Base-by-base conservation (phyloP, 1,284 basidiomycete genomes). In the Gomphus bonarii region DNA sequence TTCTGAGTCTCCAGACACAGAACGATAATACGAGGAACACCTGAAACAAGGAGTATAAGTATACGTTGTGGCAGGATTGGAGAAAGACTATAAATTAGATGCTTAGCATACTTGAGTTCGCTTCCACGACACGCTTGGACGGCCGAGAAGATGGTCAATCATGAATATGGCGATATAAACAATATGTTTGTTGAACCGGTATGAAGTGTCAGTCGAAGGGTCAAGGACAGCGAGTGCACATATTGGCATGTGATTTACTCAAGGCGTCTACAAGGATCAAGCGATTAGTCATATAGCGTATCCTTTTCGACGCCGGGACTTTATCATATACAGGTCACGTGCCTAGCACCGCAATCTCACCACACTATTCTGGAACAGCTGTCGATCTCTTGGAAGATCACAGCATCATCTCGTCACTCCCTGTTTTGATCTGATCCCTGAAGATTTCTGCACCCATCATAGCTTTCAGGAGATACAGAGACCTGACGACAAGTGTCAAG, bases 11-110 rank as follows among this genome's bases (percentile, higher is more conserved):
- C 81, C 86, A 92, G 55, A 87, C 64, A 90, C 94, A 97, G 72
- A 97, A 95, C 68, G 91, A 67, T 60, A 97, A 79, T 63, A 95
- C 88, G 48, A 95, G 76, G 67, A 92, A 84, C 60, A 91, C 85
- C 87, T 91, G 63, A 36, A 53, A 50, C 22, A 52, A 20, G 36
- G 28, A 33, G 40, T 28, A 43, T 33, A 33, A 35, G 16, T 10
- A 50, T 20, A 50, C 38, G 7, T n/a, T 50, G 22, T 10, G 25
- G 12, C 33, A 14, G 16, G 49, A 56, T 30, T 33, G 44, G 36
- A 61, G 36, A 55, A 57, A n/a, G n/a, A n/a, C n/a, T n/a, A n/a
- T n/a, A n/a, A 18, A 11, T 47, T 18, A 47, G 28, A 50, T 18
- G 25, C 25, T 9, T 58, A 30, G 63, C 69, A 40, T 58, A 84